These are phyloP conservation scores for Ophiocordyceps camponoti-rufipedis DNA, from an alignment of 2,329 filamentous ascomycete species.

Conservation along the genomic window DNA sequence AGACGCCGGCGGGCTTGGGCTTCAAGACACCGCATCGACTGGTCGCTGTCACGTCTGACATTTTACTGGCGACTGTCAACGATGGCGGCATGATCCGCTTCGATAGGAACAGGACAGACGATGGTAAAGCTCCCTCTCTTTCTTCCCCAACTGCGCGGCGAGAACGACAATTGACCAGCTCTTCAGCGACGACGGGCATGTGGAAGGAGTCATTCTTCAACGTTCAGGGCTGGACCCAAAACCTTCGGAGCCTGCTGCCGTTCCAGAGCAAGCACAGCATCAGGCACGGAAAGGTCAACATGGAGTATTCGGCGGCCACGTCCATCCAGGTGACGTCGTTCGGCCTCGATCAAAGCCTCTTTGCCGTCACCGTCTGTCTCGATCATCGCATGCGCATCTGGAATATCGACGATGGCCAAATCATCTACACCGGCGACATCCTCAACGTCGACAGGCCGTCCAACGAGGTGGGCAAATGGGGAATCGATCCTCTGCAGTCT, in stretches of 20 bases:
- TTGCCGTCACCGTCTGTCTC: constrained; percentile 64
- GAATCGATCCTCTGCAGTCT: constrained; percentile 60
- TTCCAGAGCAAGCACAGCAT: constrained; percentile 48
- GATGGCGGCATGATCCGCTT: constrained; percentile 62
- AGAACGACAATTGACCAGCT: not conserved
- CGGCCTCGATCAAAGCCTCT: constrained; percentile 29
- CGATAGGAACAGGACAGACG: constrained; percentile 33
- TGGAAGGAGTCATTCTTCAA: constrained; percentile 63
- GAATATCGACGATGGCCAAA: constrained; percentile 67
- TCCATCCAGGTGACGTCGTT: constrained; percentile 37
- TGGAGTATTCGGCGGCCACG: constrained; percentile 50
- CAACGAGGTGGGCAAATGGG: constrained; percentile 54
- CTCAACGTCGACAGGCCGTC: constrained; percentile 47
- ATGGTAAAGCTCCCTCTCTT: constrained; percentile 19
- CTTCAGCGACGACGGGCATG: constrained; percentile 9
- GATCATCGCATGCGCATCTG: constrained; percentile 82
- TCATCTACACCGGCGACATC: constrained; percentile 62
- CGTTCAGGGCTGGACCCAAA: constrained; percentile 53
- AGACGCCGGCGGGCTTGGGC: constrained; percentile 51
- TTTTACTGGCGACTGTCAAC: constrained; percentile 63
- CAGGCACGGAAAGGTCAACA: constrained; percentile 41
- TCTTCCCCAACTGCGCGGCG: not conserved
- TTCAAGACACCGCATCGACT: constrained; percentile 71
- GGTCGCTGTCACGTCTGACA: constrained; percentile 51
- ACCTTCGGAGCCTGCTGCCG: constrained; percentile 45